phyloP scores from a whole-genome alignment of 2,329 filamentous ascomycete genomes.

The Pyricularia sp. region DNA sequence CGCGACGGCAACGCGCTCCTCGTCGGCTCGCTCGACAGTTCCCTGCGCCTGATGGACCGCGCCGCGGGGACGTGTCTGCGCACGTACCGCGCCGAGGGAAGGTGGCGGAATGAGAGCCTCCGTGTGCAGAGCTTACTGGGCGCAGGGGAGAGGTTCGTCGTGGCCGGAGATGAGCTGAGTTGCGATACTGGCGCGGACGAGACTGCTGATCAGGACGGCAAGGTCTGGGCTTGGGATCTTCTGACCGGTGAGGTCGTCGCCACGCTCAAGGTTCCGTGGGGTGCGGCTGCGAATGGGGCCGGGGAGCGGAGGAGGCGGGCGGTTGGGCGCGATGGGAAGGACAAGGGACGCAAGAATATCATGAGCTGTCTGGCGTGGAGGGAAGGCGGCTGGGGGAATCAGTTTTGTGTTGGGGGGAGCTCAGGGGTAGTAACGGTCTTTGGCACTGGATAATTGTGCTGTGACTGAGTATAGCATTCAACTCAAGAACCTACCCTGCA shows the following conservation, averaged over 20 bases:
- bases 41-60: conserved; percentile 73
- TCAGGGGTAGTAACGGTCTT: conserved; percentile 58
- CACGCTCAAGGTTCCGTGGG: conserved; percentile 50
- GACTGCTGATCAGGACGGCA: conserved; percentile 37
- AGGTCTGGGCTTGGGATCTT: conserved; percentile 76
- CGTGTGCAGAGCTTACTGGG: conserved; percentile 71
- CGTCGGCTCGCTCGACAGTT: conserved; percentile 66
- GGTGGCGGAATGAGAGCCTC: conserved; percentile 56
- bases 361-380: conserved; percentile 56
- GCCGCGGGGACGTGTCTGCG: conserved; percentile 63
- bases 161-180: conserved; percentile 68
- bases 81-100: conserved; percentile 48
- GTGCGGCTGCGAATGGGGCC: conserved; percentile 28
- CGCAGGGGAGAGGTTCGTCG: conserved; percentile 63
- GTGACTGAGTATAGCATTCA: neutral
- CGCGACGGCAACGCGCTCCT: conserved; percentile 66
- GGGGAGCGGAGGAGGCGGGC: conserved; percentile 37
- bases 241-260: conserved; percentile 61
- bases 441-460: conserved; percentile 21
- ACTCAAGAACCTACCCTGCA: neutral
- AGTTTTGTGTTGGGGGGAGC: conserved; percentile 57
- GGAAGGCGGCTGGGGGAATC: conserved; percentile 51
- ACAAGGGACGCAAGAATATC: conserved; percentile 49
- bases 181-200: conserved; percentile 10
- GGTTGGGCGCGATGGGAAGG: conserved; percentile 50